Percentiles rank a stretch among this genome's conserved stretches.
Evolutionary conservation across 768 basidiomycete species (phyloP).

Genomic region (Podaxis sp.): DNA sequence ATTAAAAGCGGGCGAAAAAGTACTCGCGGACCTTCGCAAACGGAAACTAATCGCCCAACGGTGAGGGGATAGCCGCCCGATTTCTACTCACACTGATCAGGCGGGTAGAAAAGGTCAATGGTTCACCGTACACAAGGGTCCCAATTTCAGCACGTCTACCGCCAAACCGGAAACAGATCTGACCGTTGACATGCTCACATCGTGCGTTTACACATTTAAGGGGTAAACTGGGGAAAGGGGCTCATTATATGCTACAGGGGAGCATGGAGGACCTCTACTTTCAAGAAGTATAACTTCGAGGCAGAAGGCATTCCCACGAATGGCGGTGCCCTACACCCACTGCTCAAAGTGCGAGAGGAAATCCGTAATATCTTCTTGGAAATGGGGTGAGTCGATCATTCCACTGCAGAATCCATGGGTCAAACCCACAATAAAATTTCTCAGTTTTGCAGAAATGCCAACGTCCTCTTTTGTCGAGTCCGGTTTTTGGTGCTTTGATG

Average conservation of each 20-base stretch:
- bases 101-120: constrained; percentile 85
- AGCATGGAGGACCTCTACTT: constrained; percentile 88
- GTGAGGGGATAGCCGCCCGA: constrained; percentile 36
- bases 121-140: constrained; percentile 86
- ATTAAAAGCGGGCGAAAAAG: constrained; percentile 73
- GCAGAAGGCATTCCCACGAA: constrained; percentile 88
- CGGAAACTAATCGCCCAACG: constrained; percentile 85
- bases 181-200: constrained; percentile 91
- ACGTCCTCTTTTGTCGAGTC: constrained; percentile 95
- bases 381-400: constrained; percentile 75
- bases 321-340: constrained; percentile 92
- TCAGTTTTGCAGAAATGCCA: constrained; percentile 97
- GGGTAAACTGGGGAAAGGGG: neutral
- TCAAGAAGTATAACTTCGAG: constrained; percentile 99
- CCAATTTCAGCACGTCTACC: constrained; percentile 85
- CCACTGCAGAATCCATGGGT: neutral
- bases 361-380: constrained; percentile 97
- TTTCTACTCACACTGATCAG: constrained; percentile 7
- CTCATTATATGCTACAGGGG: constrained; percentile 51
- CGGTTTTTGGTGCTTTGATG: constrained; percentile 99
- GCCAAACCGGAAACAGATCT: constrained; percentile 95
- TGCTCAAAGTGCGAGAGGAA: constrained; percentile 97
- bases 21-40: constrained; percentile 84
- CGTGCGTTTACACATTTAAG: constrained; percentile 49
- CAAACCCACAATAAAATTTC: constrained; percentile 3